phyloP scores from a whole-genome alignment of 169 alveolate genomes.

The Theileria orientalis region DNA sequence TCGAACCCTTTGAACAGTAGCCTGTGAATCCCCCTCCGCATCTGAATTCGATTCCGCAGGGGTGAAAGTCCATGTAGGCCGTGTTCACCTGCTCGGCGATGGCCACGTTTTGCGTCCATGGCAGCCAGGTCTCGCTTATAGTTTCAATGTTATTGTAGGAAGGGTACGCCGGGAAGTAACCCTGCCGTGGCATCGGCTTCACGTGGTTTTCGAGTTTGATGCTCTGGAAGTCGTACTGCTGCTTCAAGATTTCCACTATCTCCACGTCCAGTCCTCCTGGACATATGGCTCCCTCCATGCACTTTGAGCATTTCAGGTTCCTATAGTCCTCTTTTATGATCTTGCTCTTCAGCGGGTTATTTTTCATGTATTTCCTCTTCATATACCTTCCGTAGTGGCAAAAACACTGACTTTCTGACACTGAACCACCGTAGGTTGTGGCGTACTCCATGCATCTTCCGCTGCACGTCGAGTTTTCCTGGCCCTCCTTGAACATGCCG shows the following conservation, averaged over 20 bases:
- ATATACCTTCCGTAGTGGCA: conserved; percentile 72
- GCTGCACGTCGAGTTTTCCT: conserved; percentile 75
- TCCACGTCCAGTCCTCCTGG: conserved; percentile 69
- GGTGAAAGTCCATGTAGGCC: conserved; percentile 49
- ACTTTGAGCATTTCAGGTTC: conserved; percentile 62
- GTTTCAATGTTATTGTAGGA: conserved; percentile 14
- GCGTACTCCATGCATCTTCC: conserved; percentile 78
- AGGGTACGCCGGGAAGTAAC: conserved; percentile 47
- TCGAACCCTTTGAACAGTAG: conserved; percentile 69
- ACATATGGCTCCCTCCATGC: conserved; percentile 73
- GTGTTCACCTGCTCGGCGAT: conserved; percentile 21
- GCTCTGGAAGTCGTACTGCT: conserved; percentile 43
- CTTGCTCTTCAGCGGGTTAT: not conserved
- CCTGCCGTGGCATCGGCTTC: conserved; percentile 53
- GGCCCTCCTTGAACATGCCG: conserved; percentile 77
- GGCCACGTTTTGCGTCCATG: conserved; percentile 22
- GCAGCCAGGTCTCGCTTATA: conserved; percentile 26
- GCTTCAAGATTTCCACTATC: conserved; percentile 54
- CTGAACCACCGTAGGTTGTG: conserved; percentile 75
- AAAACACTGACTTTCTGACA: conserved; percentile 74
- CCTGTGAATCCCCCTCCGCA: conserved; percentile 24
- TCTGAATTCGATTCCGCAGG: conserved; percentile 48
- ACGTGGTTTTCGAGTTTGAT: conserved; percentile 43
- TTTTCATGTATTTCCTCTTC: conserved; percentile 50
- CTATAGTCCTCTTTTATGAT: conserved; percentile 1